phyloP scores from a whole-genome alignment of 495 filamentous ascomycete genomes.

The Tuber microsphaerosporum region DNA sequence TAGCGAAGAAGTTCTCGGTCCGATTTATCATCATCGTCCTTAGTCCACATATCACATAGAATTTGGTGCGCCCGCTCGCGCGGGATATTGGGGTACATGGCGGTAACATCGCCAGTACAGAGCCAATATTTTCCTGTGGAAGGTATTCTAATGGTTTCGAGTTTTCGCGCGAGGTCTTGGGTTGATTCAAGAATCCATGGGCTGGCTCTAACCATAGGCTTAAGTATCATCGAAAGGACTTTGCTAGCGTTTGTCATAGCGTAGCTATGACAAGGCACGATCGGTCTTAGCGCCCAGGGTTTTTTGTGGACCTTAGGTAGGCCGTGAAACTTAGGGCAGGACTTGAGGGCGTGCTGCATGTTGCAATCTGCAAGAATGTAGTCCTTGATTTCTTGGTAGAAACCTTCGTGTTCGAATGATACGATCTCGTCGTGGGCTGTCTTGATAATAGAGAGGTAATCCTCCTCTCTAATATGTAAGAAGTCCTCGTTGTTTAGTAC shows the following conservation, averaged over 20 bases:
- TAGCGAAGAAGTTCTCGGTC: too few relatives aligned
- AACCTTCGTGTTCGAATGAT: not conserved
- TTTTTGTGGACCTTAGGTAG: constrained; percentile 6
- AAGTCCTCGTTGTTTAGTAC: too few relatives aligned
- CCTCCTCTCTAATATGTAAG: too few relatives aligned
- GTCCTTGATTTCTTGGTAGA: not conserved
- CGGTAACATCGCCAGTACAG: not conserved
- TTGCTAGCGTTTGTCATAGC: not conserved
- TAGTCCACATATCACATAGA: too few relatives aligned
- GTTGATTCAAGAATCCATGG: too few relatives aligned
- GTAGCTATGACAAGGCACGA: constrained; percentile 6
- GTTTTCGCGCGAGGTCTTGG: not conserved
- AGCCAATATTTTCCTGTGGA: not conserved
- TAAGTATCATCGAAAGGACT: not conserved
- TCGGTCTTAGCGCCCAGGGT: not conserved
- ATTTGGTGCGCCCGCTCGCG: too few relatives aligned
- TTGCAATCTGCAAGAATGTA: not conserved
- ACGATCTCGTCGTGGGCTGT: too few relatives aligned
- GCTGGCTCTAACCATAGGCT: too few relatives aligned
- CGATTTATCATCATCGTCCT: too few relatives aligned
- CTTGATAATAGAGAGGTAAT: too few relatives aligned
- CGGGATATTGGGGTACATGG: too few relatives aligned
- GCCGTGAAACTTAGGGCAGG: constrained; percentile 8
- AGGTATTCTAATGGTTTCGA: not conserved
- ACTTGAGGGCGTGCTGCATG: not conserved